These are phyloP conservation scores for Neobulgaria alba DNA, from an alignment of 2,329 filamentous ascomycete species.

Conservation along the genomic window DNA sequence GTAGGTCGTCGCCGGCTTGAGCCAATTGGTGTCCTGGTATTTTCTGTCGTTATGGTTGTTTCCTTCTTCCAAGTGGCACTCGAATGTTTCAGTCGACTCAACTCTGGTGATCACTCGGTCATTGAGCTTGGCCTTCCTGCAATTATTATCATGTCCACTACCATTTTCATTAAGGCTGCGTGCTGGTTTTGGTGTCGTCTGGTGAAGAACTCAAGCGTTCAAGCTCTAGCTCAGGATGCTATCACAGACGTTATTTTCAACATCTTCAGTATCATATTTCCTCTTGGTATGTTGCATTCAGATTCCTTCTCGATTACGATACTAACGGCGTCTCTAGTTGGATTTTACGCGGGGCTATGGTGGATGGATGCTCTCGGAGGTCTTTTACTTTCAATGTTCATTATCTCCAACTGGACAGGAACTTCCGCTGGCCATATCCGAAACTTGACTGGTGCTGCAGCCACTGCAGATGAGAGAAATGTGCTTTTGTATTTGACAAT, in stretches of 20 bases:
- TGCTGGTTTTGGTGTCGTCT: conserved; percentile 51
- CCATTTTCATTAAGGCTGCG: conserved; percentile 49
- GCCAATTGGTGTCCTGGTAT: conserved; percentile 53
- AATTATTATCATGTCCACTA: conserved; percentile 48
- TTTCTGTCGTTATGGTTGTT: conserved; percentile 55
- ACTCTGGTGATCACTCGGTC: conserved; percentile 39
- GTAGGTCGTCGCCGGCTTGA: conserved; percentile 49
- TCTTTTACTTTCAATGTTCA: conserved; percentile 53
- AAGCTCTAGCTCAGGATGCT: conserved; percentile 54
- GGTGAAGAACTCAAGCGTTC: conserved; percentile 56
- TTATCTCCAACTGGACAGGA: conserved; percentile 60
- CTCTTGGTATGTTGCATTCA: conserved; percentile 32
- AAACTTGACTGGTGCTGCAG: conserved; percentile 49
- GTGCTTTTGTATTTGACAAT: conserved; percentile 53
- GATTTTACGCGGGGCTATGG: conserved; percentile 50
- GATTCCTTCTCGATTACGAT: background rate
- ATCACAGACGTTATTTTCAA: conserved; percentile 59
- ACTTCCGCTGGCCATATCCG: conserved; percentile 53
- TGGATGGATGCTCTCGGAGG: conserved; percentile 59
- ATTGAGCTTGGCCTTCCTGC: conserved; percentile 43
- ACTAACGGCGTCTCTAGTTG: conserved; percentile 33
- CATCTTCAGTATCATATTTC: conserved; percentile 53
- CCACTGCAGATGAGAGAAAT: conserved; percentile 40
- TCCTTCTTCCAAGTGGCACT: conserved; percentile 53
- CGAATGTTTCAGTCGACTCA: conserved; percentile 49